phyloP scores from a whole-genome alignment of 2,329 filamentous ascomycete species.

The Aspergillus aculeatinus region DNA sequence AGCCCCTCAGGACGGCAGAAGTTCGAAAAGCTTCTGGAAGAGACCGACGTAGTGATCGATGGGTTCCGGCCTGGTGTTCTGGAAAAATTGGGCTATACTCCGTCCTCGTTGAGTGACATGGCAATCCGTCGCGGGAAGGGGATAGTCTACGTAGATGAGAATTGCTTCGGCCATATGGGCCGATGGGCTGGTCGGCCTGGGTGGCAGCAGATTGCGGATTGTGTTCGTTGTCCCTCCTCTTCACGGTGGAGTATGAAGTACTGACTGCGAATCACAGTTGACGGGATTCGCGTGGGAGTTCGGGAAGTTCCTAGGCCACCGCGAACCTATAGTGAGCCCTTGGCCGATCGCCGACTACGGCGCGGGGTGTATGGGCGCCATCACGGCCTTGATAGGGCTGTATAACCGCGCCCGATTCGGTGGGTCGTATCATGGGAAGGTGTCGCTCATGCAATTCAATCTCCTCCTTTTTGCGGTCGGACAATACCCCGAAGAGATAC shows the following conservation, averaged over 20 bases:
- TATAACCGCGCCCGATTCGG: neutral
- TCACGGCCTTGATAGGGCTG: neutral
- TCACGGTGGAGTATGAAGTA: too few species aligned
- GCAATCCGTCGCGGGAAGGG: neutral
- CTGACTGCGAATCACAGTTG: neutral
- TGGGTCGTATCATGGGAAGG: neutral
- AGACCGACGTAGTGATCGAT: neutral
- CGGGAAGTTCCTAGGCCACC: neutral
- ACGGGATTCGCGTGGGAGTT: neutral
- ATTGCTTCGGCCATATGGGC: neutral
- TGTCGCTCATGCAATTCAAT: neutral
- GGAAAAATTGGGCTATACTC: neutral
- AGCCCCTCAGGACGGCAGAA: neutral
- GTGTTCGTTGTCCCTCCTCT: neutral
- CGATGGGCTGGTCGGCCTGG: neutral
- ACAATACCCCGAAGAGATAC: neutral
- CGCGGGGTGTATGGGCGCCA: slow-evolving; percentile 5
- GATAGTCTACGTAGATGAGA: neutral
- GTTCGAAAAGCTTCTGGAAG: neutral
- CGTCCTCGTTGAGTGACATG: neutral
- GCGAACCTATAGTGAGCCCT: neutral
- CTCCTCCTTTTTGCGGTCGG: neutral
- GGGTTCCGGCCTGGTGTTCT: neutral
- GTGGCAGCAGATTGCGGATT: neutral
- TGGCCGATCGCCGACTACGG: slow-evolving; percentile 8